Conservation (phyloP, 1,284 basidiomycete species). For the Melanopsichium pennsylvanicum region DNA sequence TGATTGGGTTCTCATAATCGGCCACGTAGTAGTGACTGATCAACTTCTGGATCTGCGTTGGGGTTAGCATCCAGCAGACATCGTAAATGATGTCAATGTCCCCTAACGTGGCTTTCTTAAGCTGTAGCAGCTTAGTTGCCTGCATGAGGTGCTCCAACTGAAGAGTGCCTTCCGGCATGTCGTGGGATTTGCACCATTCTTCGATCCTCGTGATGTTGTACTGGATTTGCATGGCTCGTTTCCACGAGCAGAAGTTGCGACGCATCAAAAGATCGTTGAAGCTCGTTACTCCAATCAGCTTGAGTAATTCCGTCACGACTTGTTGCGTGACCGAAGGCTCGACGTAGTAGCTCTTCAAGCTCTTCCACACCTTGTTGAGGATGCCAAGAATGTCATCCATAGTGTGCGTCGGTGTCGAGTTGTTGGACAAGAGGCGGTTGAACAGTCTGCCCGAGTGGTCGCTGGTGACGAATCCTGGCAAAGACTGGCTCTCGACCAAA, state of each 20-base stretch:
- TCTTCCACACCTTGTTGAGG: conserved; percentile 98
- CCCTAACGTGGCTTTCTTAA: conserved; percentile 82
- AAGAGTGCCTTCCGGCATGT: conserved; percentile 97
- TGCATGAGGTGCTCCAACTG: conserved; percentile 99
- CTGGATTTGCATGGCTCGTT: conserved; percentile 74
- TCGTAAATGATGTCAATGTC: conserved; percentile 97
- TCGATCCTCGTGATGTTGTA: conserved; percentile 77
- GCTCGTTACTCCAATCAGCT: conserved; percentile 93
- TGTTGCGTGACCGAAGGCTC: conserved; percentile 97
- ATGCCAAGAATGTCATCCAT: conserved; percentile 99
- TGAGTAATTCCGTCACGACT: conserved; percentile 93
- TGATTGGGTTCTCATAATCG: conserved; percentile 78
- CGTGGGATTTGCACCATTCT: conserved; percentile 73
- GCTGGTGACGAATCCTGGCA: conserved; percentile 96
- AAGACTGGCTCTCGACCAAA: conserved; percentile 93
- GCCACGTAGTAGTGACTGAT: conserved; percentile 98
- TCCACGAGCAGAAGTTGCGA: conserved; percentile 99
- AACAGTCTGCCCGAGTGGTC: conserved; percentile 92
- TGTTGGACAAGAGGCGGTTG: conserved; percentile 82
- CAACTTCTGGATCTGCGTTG: conserved; percentile 98
- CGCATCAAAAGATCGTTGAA: conserved; percentile 99
- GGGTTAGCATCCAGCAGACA: conserved; percentile 99
- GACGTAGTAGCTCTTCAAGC: conserved; percentile 97
- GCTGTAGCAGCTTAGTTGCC: conserved; percentile 94
- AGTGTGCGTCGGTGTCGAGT: conserved; percentile 85